Percentiles rank a stretch among this genome's conserved stretches.
Conservation (phyloP, 2,329 filamentous ascomycete genomes). For the Pseudocercospora ulei region DNA sequence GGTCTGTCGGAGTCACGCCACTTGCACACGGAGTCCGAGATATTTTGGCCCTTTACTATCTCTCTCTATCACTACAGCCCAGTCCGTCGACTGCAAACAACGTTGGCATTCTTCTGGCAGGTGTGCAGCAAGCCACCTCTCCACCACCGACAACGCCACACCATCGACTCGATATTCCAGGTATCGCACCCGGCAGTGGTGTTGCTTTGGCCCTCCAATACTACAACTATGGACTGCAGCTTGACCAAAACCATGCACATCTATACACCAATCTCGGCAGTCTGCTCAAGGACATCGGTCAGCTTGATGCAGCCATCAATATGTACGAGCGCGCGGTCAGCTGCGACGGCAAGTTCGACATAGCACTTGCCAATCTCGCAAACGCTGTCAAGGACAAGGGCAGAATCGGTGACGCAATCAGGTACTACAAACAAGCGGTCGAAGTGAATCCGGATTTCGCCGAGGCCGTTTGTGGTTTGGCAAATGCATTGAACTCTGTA, state of each 20-base stretch:
- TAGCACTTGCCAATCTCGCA: slow-evolving; percentile 88
- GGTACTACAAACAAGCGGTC: slow-evolving; percentile 84
- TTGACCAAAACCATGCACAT: slow-evolving; percentile 86
- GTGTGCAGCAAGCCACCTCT: slow-evolving; percentile 62
- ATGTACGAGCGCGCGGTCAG: slow-evolving; percentile 95
- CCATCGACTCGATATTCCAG: slow-evolving; percentile 50
- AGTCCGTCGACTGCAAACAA: slow-evolving; percentile 98
- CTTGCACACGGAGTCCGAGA: slow-evolving; percentile 69
- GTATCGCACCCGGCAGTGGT: slow-evolving; percentile 75
- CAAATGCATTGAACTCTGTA: slow-evolving; percentile 90
- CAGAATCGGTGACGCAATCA: slow-evolving; percentile 80
- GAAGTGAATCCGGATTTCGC: slow-evolving; percentile 89
- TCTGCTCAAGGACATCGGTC: slow-evolving; percentile 88
- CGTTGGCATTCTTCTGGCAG: slow-evolving; percentile 90
- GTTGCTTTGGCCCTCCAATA: slow-evolving; percentile 81
- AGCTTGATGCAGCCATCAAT: slow-evolving; percentile 78
- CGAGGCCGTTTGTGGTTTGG: slow-evolving; percentile 90
- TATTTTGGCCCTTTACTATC: slow-evolving; percentile 87
- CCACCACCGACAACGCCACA: slow-evolving; percentile 28
- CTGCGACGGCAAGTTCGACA: slow-evolving; percentile 92
- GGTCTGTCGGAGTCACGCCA: slow-evolving; percentile 29
- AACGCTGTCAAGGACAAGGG: slow-evolving; percentile 98
- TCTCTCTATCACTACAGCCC: slow-evolving; percentile 85
- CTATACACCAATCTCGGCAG: slow-evolving; percentile 95
- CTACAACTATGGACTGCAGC: slow-evolving; percentile 82